phyloP scores from a whole-genome alignment of 495 filamentous ascomycete species.

The Acidomyces sp. region DNA sequence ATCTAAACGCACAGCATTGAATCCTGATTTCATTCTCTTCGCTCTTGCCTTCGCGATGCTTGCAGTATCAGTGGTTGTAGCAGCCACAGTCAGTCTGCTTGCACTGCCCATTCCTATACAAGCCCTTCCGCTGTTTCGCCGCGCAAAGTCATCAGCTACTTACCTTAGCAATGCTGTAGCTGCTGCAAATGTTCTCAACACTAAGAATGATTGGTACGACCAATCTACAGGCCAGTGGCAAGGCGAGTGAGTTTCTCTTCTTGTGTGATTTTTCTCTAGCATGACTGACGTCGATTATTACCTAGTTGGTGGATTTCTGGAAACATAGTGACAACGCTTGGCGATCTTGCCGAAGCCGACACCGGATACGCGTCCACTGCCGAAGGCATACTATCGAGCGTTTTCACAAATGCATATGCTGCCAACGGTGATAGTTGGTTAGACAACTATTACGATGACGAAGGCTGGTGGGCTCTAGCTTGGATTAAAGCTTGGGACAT shows the following conservation, averaged over 20 bases:
- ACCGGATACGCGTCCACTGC: background rate
- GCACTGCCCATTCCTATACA: background rate
- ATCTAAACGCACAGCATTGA: too few species aligned
- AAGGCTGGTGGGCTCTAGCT: slow-evolving; percentile 26
- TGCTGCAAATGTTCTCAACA: background rate
- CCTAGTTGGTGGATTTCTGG: slow-evolving; percentile 5
- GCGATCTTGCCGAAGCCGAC: slow-evolving; percentile 2
- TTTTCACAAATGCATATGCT: slow-evolving; percentile 9
- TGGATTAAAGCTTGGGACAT: slow-evolving; percentile 27
- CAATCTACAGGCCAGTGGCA: background rate
- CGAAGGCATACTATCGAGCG: slow-evolving; percentile 12
- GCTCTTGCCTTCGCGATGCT: too few species aligned
- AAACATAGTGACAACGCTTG: slow-evolving; percentile 5
- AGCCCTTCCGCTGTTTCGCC: background rate
- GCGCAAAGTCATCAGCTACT: background rate
- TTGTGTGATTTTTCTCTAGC: background rate
- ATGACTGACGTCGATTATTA: background rate
- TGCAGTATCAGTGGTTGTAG: too few species aligned
- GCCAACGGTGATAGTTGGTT: slow-evolving; percentile 13
- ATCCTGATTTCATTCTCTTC: too few species aligned
- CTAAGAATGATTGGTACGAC: slow-evolving; percentile 7
- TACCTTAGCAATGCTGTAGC: slow-evolving; percentile 5
- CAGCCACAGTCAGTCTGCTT: too few species aligned
- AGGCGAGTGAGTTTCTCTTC: background rate
- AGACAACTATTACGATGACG: slow-evolving; percentile 29